Percentiles rank a stretch among this genome's conserved stretches.
Evolutionary conservation across 345 rosid species (phyloP).

Genomic region (Hirschfeldia incana): DNA sequence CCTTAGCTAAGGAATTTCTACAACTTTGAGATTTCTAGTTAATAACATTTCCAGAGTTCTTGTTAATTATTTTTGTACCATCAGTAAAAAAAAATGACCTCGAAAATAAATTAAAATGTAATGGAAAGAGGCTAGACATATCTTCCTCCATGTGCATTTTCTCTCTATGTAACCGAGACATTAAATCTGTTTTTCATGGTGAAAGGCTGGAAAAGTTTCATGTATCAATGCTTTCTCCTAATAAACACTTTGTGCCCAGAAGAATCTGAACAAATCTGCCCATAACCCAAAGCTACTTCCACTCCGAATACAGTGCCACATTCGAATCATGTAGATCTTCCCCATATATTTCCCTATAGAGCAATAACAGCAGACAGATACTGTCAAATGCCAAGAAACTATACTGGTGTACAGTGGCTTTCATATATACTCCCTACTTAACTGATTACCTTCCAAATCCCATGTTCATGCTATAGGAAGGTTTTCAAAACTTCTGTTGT

Average conservation of each 20-base stretch:
- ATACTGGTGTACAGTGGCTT: not conserved
- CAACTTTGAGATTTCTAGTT: not conserved
- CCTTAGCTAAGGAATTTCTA: not conserved
- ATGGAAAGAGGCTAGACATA: not conserved
- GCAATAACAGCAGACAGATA: not conserved
- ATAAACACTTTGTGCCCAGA: not conserved
- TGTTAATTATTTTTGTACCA: not conserved
- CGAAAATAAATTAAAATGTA: not conserved
- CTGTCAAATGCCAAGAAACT: slow-evolving; percentile 2
- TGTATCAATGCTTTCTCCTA: not conserved
- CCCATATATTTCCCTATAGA: not conserved
- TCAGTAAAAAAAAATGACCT: not conserved
- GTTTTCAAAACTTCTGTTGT: not conserved
- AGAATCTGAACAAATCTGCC: not conserved
- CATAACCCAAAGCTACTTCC: not conserved
- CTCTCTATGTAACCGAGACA: not conserved
- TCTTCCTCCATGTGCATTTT: no score
- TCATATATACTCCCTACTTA: not conserved
- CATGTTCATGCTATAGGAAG: not conserved
- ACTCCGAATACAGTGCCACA: not conserved
- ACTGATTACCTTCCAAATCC: not conserved
- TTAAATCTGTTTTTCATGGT: not conserved
- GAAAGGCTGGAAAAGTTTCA: not conserved
- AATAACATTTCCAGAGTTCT: not conserved
- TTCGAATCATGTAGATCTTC: not conserved